Evolutionary conservation across 306 rosid genomes (phyloP), one percentile per base, ranked within the genome.

Genomic region (Cicer bijugum): DNA sequence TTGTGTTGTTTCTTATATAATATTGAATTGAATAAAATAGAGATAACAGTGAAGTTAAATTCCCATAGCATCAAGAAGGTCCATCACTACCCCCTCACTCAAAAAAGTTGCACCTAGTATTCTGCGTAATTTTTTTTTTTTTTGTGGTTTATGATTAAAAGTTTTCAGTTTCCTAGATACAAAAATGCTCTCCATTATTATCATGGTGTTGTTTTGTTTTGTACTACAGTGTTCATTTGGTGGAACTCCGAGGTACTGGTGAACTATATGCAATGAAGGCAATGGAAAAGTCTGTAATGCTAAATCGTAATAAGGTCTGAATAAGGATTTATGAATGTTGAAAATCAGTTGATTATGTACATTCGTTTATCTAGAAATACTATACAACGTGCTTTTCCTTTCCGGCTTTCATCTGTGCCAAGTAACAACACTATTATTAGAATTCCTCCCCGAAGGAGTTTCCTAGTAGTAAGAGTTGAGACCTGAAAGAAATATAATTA

Each of bases 191-290:
- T 39, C 15, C 66, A 64, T 43, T 43, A 44, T 67, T 40, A 59
- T 71, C 52, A 65, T n/a, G 16, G 19, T 37, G 72, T 53, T 51
- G 6, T 79, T 60, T n/a, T 63, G 64, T 64, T 76, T 83, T 78
- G 12, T 80, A 74, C 59, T 80, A 76, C 89, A 94, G 98, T 73
- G 98, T 94, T 65, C 97, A 91, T 81, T 82, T 94, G 81, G 98
- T 94, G 84, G 95, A 94, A 85, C 89, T 94, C 66, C 71, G 77
- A 80, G 97, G 92, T 37, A 81, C 95, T 0, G 86, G 90, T 8
- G 92, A 91, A 83, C 81, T 89, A 61, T 94, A 80, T 78, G 97
- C 98, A 72, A 94, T 94, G 97, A 94, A 94, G 88, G 97, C 97
- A 71, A 94, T 94, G 94, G 98, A 91, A 66, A 94, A 94, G 82